These are phyloP conservation scores for Coemansia sp. DNA, from an alignment of 192 early-diverging fungal species.

Conservation along the genomic window DNA sequence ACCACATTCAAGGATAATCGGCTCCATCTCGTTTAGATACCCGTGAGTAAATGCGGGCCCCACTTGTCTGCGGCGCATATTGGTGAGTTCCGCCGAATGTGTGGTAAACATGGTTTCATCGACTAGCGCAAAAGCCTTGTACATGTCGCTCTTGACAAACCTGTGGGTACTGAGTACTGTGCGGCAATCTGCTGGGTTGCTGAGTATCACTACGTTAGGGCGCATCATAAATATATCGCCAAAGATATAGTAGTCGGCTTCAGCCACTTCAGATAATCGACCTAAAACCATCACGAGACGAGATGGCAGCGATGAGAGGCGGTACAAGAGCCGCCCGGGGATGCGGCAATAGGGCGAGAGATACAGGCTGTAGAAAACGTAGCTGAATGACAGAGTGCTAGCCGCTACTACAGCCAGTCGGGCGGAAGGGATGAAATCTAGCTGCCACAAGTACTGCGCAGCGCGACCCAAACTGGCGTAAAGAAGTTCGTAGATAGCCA, in stretches of 20 bases:
- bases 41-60: constrained; percentile 30
- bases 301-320: constrained; percentile 5
- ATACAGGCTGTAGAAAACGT: constrained; percentile 14
- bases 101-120: constrained; percentile 31
- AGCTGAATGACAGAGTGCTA: background rate
- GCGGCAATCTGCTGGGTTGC: constrained; percentile 26
- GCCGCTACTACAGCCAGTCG: background rate
- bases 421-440: background rate
- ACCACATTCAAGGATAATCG: constrained; percentile 30
- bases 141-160: constrained; percentile 30
- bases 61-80: constrained; percentile 20
- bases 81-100: constrained; percentile 15
- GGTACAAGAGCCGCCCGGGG: constrained; percentile 9
- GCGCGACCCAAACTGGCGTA: background rate
- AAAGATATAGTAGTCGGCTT: constrained; percentile 24
- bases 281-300: constrained; percentile 1
- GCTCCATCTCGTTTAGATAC: constrained; percentile 30
- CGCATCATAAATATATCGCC: constrained; percentile 34
- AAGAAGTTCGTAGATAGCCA: background rate
- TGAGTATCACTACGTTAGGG: constrained; percentile 26
- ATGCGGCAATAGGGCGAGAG: constrained; percentile 25
- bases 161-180: constrained; percentile 18
- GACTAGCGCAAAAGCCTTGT: constrained; percentile 23
- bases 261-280: constrained; percentile 7
- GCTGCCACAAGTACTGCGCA: background rate